A percentile compares a stretch with the other conserved stretches of the same genome.
These are phyloP conservation scores for Shiraia sp. DNA, from an alignment of 2,329 filamentous ascomycete genomes.

Conservation along the genomic window DNA sequence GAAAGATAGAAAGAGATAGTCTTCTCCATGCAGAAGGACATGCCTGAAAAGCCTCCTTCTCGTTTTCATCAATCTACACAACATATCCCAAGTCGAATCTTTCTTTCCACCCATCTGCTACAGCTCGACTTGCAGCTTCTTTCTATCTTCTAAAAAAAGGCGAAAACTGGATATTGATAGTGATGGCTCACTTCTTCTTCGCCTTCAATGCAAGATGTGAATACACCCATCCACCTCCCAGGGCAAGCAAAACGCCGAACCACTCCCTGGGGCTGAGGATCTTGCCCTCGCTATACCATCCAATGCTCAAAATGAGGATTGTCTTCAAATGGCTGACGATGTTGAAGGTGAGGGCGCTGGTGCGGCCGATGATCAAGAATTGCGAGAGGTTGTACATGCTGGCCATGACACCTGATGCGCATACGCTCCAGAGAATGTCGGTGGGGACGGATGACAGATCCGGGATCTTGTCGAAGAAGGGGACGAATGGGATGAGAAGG, in stretches of 20 bases:
- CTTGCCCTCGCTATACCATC: slow-evolving; percentile 52
- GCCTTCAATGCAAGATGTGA: slow-evolving; percentile 47
- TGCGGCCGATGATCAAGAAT: slow-evolving; percentile 48
- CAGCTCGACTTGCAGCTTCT: too few species aligned
- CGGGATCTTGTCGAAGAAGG: slow-evolving; percentile 50
- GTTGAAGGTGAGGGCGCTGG: slow-evolving; percentile 47
- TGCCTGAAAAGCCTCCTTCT: too few species aligned
- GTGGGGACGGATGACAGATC: slow-evolving; percentile 43
- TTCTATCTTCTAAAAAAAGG: background rate
- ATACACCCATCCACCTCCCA: slow-evolving; percentile 52
- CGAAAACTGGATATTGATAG: too few species aligned
- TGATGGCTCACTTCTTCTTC: slow-evolving; percentile 37
- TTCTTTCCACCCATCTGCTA: too few species aligned
- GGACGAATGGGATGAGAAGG: slow-evolving; percentile 48
- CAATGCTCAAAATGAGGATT: slow-evolving; percentile 51
- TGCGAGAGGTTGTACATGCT: slow-evolving; percentile 48
- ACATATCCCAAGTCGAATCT: too few species aligned
- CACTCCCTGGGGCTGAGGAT: slow-evolving; percentile 45
- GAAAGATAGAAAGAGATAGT: too few species aligned
- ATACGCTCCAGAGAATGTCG: slow-evolving; percentile 46
- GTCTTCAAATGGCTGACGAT: slow-evolving; percentile 51
- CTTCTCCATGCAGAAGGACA: too few species aligned
- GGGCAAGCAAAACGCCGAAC: slow-evolving; percentile 49
- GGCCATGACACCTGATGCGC: slow-evolving; percentile 49
- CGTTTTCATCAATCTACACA: too few species aligned